A percentile compares a stretch with the other conserved stretches of the same genome.
These are phyloP conservation scores for Pseudoneurospora amorphoporcata DNA, from an alignment of 495 filamentous ascomycete species.

Conservation along the genomic window DNA sequence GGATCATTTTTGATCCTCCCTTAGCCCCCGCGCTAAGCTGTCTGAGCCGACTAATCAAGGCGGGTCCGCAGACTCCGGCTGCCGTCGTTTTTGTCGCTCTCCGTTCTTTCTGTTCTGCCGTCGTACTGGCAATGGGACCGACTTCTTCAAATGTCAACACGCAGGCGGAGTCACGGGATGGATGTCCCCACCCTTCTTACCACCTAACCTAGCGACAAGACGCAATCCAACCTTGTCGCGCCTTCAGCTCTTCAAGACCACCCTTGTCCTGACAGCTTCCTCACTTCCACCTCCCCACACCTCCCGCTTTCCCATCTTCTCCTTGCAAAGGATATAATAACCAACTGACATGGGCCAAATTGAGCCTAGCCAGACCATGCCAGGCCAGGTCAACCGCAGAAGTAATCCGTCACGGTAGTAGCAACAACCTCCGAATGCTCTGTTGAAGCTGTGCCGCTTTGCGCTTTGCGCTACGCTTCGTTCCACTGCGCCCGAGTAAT, in stretches of 20 bases:
- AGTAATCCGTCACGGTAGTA: not conserved
- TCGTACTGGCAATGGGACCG: not conserved
- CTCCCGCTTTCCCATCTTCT: not conserved
- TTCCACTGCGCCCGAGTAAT: not conserved
- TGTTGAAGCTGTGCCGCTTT: not conserved
- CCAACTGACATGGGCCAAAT: not conserved
- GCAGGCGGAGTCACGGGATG: not conserved
- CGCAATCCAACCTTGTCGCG: not conserved
- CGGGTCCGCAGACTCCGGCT: not conserved
- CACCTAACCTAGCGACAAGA: not conserved
- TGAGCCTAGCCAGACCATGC: not conserved
- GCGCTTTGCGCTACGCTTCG: not conserved
- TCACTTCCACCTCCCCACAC: not conserved
- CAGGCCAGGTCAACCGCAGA: not conserved
- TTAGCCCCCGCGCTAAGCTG: not conserved
- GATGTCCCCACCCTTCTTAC: not conserved
- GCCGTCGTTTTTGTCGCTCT: not conserved
- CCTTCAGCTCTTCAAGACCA: not conserved
- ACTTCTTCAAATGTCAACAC: not conserved
- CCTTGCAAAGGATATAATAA: not conserved
- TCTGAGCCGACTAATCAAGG: not conserved
- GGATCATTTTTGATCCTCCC: not conserved
- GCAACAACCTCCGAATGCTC: not conserved
- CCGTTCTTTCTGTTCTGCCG: not conserved
- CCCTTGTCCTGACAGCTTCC: not conserved